These are phyloP conservation scores for Ochetophila trinervis DNA, from an alignment of 306 rosid species.

Conservation along the genomic window DNA sequence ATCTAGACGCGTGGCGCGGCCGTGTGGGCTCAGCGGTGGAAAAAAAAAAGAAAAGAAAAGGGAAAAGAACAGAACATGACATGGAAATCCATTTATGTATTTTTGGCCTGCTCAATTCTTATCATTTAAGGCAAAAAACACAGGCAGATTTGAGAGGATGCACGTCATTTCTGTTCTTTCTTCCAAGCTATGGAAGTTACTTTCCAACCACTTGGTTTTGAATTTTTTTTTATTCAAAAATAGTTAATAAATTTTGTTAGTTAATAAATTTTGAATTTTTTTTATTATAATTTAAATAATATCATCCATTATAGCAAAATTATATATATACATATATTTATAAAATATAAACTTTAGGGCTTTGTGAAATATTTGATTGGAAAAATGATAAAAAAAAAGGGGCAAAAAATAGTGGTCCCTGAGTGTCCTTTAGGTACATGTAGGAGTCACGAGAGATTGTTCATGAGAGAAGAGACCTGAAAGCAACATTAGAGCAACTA, in stretches of 20 bases:
- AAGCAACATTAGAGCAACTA: conserved; percentile 16
- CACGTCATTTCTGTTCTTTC: neutral
- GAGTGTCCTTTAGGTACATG: neutral
- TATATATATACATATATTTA: too few species aligned
- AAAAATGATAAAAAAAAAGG: neutral
- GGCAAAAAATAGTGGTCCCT: neutral
- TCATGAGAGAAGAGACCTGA: neutral
- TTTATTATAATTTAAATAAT: neutral
- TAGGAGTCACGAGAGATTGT: conserved; percentile 4
- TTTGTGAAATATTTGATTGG: neutral
- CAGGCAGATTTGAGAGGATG: neutral
- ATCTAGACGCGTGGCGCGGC: too few species aligned
- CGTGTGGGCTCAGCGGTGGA: neutral
- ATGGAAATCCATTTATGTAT: conserved; percentile 7
- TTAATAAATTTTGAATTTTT: neutral
- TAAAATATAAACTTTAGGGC: neutral
- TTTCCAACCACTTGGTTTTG: conserved; percentile 7
- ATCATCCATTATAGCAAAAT: neutral
- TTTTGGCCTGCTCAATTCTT: neutral
- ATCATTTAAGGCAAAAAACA: neutral
- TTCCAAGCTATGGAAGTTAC: conserved; percentile 10
- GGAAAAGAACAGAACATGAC: neutral
- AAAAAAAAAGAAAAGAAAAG: too few species aligned
- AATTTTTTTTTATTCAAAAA: neutral
- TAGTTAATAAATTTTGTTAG: neutral